phyloP scores from a whole-genome alignment of 176 grass and related monocot species.

The Avena sativa region DNA sequence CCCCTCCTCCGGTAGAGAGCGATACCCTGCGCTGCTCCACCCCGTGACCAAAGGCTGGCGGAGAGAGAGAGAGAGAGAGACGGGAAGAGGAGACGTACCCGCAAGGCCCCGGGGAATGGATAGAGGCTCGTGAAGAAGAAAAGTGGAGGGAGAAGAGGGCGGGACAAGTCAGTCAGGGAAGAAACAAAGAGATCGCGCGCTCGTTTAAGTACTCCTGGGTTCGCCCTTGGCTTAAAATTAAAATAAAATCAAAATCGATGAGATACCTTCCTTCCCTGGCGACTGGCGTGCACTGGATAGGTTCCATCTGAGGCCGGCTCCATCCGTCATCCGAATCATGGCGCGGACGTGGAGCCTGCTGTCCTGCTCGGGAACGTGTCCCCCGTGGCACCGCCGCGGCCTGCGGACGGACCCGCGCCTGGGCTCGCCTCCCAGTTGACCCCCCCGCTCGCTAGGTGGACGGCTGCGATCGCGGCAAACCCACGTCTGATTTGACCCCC shows the following conservation, averaged over 20 bases:
- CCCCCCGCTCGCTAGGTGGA: constrained; percentile 1
- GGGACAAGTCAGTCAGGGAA: not conserved
- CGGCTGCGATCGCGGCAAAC: constrained; percentile 5
- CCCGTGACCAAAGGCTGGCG: not conserved
- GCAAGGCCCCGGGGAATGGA: not conserved
- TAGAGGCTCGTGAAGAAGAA: no score
- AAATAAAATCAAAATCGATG: not conserved
- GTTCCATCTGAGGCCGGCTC: constrained; percentile 3
- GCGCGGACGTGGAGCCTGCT: not conserved
- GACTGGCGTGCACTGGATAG: not conserved
- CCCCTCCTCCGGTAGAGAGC: not conserved
- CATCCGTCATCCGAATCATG: constrained; percentile 3
- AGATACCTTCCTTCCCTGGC: not conserved
- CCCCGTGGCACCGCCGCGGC: not conserved
- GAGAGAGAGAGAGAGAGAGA: not conserved
- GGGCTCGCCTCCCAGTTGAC: not conserved
- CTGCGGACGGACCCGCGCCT: not conserved
- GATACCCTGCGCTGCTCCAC: not conserved
- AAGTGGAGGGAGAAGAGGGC: not conserved
- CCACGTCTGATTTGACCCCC: no score
- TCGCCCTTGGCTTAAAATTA: not conserved
- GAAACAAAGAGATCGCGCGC: not conserved
- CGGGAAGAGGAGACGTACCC: not conserved
- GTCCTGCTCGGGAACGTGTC: not conserved
- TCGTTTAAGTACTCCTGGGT: not conserved